phyloP scores from a whole-genome alignment of 176 grass and related monocot species.

The Saccharum officinarum region DNA sequence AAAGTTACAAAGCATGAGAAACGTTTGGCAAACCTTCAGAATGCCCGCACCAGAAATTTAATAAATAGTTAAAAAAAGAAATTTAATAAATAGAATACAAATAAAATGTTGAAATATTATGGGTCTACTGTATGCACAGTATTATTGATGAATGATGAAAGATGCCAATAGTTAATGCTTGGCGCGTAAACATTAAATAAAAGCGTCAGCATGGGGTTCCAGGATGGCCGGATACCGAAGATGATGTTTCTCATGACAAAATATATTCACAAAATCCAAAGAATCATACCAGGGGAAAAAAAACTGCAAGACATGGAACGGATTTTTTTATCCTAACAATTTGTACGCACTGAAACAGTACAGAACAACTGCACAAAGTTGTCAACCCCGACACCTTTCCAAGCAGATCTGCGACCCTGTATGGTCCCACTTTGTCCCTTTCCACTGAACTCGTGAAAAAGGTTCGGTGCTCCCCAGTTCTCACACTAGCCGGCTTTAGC shows the following conservation, averaged over 20 bases:
- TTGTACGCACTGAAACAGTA: constrained; percentile 16
- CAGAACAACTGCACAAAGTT: neutral
- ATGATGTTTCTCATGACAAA: neutral
- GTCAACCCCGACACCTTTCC: constrained; percentile 50
- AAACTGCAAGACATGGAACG: neutral
- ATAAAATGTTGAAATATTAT: neutral
- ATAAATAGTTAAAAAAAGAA: too few species aligned
- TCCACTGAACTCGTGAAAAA: constrained; percentile 44
- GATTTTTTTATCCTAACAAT: constrained; percentile 19
- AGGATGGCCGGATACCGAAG: neutral
- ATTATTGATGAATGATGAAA: constrained; percentile 3
- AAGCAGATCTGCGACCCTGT: constrained; percentile 42
- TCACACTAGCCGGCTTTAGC: constrained; percentile 34
- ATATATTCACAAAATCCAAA: neutral
- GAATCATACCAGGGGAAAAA: neutral
- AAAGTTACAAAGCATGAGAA: neutral
- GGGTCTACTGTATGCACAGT: neutral
- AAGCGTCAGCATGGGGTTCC: neutral
- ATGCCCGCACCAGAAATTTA: neutral
- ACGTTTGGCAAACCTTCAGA: neutral
- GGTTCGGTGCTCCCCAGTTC: constrained; percentile 25
- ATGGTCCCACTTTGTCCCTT: constrained; percentile 50
- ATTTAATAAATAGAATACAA: neutral
- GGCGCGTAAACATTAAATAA: constrained; percentile 25
- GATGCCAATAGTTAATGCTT: neutral